These are phyloP conservation scores for Oenanthe sinensis DNA, from an alignment of 129 eudicot genomes.

Conservation along the genomic window DNA sequence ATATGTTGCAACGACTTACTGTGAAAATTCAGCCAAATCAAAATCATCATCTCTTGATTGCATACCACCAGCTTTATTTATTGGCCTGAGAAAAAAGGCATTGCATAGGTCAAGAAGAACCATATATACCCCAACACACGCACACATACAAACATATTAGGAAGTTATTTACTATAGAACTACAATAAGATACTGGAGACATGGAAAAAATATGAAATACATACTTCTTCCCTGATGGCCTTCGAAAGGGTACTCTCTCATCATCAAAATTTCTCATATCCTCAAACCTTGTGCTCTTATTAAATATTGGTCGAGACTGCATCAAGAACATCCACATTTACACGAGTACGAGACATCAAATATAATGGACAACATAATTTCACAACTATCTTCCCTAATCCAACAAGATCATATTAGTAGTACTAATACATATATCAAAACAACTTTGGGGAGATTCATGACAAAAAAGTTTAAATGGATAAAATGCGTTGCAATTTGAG, in stretches of 20 bases:
- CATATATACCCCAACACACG: neutral
- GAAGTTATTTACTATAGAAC: neutral
- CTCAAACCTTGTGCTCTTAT: constrained; percentile 94
- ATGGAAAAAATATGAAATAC: neutral
- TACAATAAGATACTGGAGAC: neutral
- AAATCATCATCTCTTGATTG: constrained; percentile 84
- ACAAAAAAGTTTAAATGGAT: neutral
- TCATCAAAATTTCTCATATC: constrained; percentile 85
- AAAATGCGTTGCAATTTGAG: neutral
- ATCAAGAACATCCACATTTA: constrained; percentile 7
- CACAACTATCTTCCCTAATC: neutral
- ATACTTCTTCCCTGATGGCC: constrained; percentile 72
- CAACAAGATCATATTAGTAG: neutral
- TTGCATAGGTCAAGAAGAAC: constrained; percentile 4
- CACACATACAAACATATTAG: neutral
- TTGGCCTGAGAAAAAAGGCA: constrained; percentile 43
- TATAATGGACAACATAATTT: no score
- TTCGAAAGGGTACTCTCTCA: constrained; percentile 49
- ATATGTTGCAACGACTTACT: constrained; percentile 40
- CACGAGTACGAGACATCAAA: neutral
- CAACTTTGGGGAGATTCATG: neutral
- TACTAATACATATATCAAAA: neutral
- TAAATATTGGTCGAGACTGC: constrained; percentile 96
- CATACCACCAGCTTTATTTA: constrained; percentile 61
- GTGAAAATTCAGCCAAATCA: constrained; percentile 68